Evolutionary conservation across 2,329 filamentous ascomycete species (phyloP).

Genomic region (Pseudogymnoascus verrucosus): DNA sequence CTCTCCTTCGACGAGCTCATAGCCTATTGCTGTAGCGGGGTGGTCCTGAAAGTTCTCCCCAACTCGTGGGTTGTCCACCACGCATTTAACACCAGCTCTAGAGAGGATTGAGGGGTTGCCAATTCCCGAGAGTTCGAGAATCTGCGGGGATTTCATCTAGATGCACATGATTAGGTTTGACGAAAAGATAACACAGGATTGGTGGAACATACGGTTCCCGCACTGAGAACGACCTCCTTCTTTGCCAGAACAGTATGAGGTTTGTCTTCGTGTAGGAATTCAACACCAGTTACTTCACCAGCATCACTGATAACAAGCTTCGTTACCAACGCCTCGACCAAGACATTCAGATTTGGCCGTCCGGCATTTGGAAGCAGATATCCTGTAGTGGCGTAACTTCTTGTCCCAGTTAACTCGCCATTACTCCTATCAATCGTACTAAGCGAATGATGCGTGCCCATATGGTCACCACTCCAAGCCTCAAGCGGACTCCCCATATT

Average conservation of each 20-base stretch:
- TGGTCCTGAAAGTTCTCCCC: conserved; percentile 20
- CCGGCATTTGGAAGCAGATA: conserved; percentile 14
- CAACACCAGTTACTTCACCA: conserved; percentile 17
- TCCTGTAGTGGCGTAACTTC: conserved; percentile 19
- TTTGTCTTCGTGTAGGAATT: conserved; percentile 16
- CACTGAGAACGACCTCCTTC: conserved; percentile 27
- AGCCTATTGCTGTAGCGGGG: conserved; percentile 8
- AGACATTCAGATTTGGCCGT: conserved; percentile 60
- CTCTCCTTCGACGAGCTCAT: conserved; percentile 13
- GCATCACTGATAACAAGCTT: conserved; percentile 47
- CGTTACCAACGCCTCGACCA: conserved; percentile 78
- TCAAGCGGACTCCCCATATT: conserved; percentile 12
- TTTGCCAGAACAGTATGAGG: conserved; percentile 18
- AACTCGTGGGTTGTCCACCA: conserved; percentile 14
- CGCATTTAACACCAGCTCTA: conserved; percentile 14
- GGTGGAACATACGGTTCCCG: conserved; percentile 17
- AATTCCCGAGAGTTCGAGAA: conserved; percentile 31
- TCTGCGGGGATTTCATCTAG: conserved; percentile 23
- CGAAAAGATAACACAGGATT: not conserved
- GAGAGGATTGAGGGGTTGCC: conserved; percentile 19
- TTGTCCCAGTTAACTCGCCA: conserved; percentile 12
- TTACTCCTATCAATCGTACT: conserved; percentile 10
- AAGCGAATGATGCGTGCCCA: conserved; percentile 9
- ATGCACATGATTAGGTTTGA: not conserved
- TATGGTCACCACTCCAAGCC: conserved; percentile 16